phyloP scores from a whole-genome alignment of 164 flowering plant genomes.

The Vitis labrusca region DNA sequence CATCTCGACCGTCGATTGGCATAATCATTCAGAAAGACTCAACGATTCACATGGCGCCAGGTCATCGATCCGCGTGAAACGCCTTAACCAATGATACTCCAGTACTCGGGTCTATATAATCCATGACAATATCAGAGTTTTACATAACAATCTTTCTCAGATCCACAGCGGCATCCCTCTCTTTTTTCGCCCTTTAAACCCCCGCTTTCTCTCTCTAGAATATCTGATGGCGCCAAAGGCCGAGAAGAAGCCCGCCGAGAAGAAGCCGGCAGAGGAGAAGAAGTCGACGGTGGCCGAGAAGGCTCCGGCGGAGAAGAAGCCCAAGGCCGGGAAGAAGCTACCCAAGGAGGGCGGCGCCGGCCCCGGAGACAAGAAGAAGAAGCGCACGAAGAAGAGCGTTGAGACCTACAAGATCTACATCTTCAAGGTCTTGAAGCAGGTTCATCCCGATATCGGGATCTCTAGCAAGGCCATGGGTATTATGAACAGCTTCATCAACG shows the following conservation, averaged over 20 bases:
- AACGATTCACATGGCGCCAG: background rate
- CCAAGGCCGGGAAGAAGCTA: constrained; percentile 24
- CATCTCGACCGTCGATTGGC: background rate
- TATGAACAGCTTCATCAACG: constrained; percentile 22
- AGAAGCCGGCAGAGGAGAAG: constrained; percentile 19
- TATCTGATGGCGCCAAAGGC: constrained; percentile 15
- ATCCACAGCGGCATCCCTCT: no score
- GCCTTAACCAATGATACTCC: background rate
- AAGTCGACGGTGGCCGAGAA: constrained; percentile 8
- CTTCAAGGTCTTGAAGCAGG: constrained; percentile 30
- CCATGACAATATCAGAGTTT: background rate
- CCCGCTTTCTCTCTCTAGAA: background rate
- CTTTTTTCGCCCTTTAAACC: no score
- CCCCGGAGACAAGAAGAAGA: constrained; percentile 27
- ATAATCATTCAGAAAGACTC: background rate
- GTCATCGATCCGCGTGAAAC: background rate
- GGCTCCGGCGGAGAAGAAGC: constrained; percentile 23
- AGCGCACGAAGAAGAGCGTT: constrained; percentile 17
- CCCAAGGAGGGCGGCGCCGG: constrained; percentile 21
- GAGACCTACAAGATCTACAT: constrained; percentile 35
- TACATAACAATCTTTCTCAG: no score
- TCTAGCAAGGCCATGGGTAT: constrained; percentile 29
- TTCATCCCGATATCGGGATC: constrained; percentile 28
- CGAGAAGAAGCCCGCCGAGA: constrained; percentile 20
- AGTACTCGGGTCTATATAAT: background rate